These are phyloP conservation scores for Clarireedia monteithiana DNA, from an alignment of 2,329 filamentous ascomycete genomes.

Conservation along the genomic window DNA sequence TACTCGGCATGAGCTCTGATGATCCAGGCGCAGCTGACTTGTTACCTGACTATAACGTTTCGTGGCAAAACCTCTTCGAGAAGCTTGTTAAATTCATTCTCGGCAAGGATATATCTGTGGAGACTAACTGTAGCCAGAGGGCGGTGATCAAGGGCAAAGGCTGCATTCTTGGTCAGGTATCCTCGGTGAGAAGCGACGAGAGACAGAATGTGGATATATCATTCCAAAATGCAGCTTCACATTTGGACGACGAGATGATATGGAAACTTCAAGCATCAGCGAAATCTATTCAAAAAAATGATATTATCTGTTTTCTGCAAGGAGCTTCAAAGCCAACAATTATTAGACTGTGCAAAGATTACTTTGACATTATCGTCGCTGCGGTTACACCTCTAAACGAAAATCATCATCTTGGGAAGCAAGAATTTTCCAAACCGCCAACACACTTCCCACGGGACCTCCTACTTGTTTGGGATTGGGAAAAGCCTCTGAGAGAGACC, in stretches of 20 bases:
- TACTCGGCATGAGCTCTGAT: not conserved
- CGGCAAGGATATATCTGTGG: not conserved
- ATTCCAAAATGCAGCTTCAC: fast-evolving
- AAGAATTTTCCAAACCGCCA: too few species aligned
- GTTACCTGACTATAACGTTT: not conserved
- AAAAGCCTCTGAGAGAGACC: not conserved
- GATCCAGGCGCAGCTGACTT: not conserved
- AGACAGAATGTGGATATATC: not conserved
- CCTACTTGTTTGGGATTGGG: not conserved
- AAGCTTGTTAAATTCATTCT: not conserved
- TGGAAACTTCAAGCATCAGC: not conserved
- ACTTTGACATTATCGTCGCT: not conserved
- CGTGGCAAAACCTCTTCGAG: not conserved
- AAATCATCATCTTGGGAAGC: too few species aligned
- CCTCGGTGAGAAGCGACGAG: not conserved
- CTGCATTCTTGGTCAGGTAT: not conserved
- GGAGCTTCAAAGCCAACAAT: not conserved
- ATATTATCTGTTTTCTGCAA: not conserved
- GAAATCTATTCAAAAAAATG: not conserved
- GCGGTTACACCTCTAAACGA: not conserved
- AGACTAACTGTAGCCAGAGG: not conserved
- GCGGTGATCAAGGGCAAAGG: not conserved
- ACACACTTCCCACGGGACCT: fast-evolving
- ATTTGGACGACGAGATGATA: fast-evolving
- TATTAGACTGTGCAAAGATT: not conserved